Evolutionary conservation across 176 grass and related monocot genomes (phyloP), one percentile per base, ranked within the genome.

Genomic region (Paspalum notatum): DNA sequence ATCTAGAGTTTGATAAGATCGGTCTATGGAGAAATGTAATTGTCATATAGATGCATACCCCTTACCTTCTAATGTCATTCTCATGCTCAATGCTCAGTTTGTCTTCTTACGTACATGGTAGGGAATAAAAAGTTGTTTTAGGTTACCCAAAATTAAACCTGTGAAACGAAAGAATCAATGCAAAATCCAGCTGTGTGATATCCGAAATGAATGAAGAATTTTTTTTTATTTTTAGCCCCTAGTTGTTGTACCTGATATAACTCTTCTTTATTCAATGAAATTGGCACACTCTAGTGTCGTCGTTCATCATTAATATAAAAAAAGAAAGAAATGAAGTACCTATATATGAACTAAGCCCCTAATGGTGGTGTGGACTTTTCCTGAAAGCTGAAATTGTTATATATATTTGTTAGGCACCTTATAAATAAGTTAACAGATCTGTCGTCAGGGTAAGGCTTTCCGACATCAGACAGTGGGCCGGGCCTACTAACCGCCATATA

Each of bases 21-120:
- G 45, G 40, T 65, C 76, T 52, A 8, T 38, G 17, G 59, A 47
- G 14, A 83, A 49, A 66, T 72, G 58, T 66, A 72, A 71, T 27
- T 58, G 49, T 73, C 16, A 32, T 32, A 32, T 3, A 8, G 58
- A 87, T 17, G 42, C 86, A 58, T 83, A 88, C 49, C 41, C 5
- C 56, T 53, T 59, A 78, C 74, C 86, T 66, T 88, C 49, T 78
- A 72, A 51, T 58, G 67, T 24, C 67, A 58, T 66, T 79, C 67
- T 79, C 59, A 52, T 72, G 27, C 64, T 50, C 72, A 72, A 79
- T 59, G 72, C 56, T 3, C 8, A 44, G 5, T 76, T 68, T 12
- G 63, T 76, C 53, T 39, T 46, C 26, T 78, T 64, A 16, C 50
- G 57, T 61, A 68, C 10, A 12, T 21, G 37, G 32, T 72, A 72